phyloP scores from a whole-genome alignment of 805 yeast species.

The Ogataea allantospora region DNA sequence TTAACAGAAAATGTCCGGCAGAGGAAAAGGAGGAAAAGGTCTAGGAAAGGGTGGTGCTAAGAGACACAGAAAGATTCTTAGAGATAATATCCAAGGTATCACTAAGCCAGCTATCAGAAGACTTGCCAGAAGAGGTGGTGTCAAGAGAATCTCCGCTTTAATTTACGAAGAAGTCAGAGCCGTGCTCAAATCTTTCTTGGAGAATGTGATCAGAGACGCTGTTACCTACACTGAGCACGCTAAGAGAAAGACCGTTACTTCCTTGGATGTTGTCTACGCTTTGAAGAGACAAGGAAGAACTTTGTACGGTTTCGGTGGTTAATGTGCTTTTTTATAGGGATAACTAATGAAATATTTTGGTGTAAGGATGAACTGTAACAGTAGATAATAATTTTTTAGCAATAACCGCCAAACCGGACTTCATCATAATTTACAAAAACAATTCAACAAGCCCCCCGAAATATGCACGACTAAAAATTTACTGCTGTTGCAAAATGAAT shows the following conservation, averaged over 20 bases:
- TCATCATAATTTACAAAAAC: background rate
- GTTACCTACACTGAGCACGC: slow-evolving; percentile 99
- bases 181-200: slow-evolving; percentile 92
- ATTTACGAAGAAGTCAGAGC: slow-evolving; percentile 99
- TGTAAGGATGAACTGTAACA: slow-evolving; percentile 6
- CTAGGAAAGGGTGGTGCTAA: slow-evolving; percentile 99
- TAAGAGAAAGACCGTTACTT: slow-evolving; percentile 99
- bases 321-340: slow-evolving; percentile 31
- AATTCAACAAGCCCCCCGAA: background rate
- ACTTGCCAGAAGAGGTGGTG: slow-evolving; percentile 99
- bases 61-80: slow-evolving; percentile 99
- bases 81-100: slow-evolving; percentile 99
- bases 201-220: slow-evolving; percentile 97
- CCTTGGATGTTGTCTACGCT: slow-evolving; percentile 97
- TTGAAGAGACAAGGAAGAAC: slow-evolving; percentile 99
- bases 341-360: slow-evolving; percentile 12
- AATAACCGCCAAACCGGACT: background rate
- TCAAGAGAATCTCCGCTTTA: slow-evolving; percentile 98
- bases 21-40: slow-evolving; percentile 99
- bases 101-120: slow-evolving; percentile 99
- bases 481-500: background rate
- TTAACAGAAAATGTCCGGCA: slow-evolving; percentile 77
- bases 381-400: background rate
- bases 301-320: slow-evolving; percentile 99
- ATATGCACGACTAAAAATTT: background rate